phyloP scores from a whole-genome alignment of 345 rosid species.

The Euphorbia lathyris region DNA sequence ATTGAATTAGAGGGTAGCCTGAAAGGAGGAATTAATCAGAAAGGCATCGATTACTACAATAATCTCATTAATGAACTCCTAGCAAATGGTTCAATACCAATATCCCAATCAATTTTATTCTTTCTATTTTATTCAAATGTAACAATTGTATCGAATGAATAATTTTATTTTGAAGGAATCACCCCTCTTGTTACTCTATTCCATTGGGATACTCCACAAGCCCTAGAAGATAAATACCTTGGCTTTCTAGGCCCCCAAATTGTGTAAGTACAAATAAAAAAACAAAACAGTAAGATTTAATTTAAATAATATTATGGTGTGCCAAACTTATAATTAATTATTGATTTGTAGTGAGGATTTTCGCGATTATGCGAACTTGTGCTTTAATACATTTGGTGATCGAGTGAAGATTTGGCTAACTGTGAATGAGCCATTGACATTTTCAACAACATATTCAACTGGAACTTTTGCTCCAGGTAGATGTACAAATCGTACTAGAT shows the following conservation, averaged over 20 bases:
- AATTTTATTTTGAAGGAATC: neutral
- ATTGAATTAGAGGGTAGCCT: conserved; percentile 15
- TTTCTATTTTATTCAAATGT: neutral
- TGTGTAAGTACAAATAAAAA: conserved; percentile 1
- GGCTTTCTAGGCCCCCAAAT: conserved; percentile 14
- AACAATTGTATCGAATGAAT: too few relatives aligned
- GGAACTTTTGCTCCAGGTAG: conserved; percentile 26
- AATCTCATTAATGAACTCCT: conserved; percentile 19
- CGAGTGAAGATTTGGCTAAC: conserved; percentile 38
- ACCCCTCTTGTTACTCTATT: conserved; percentile 8
- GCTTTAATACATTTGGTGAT: conserved; percentile 43
- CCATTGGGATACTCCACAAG: conserved; percentile 12
- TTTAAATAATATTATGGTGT: too few relatives aligned
- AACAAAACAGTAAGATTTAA: too few relatives aligned
- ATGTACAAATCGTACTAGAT: conserved; percentile 21
- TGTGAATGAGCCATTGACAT: conserved; percentile 26
- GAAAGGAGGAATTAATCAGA: conserved; percentile 13
- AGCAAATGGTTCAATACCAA: neutral
- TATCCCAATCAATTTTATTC: too few relatives aligned
- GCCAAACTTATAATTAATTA: neutral
- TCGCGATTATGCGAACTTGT: conserved; percentile 38
- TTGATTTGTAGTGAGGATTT: conserved; percentile 30
- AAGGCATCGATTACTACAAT: conserved; percentile 16
- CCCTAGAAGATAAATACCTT: conserved; percentile 12
- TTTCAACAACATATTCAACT: conserved; percentile 7